Percentiles rank a stretch among this genome's conserved stretches.
phyloP scores from a whole-genome alignment of 176 grass and related monocot species.

The Stipa capillata region DNA sequence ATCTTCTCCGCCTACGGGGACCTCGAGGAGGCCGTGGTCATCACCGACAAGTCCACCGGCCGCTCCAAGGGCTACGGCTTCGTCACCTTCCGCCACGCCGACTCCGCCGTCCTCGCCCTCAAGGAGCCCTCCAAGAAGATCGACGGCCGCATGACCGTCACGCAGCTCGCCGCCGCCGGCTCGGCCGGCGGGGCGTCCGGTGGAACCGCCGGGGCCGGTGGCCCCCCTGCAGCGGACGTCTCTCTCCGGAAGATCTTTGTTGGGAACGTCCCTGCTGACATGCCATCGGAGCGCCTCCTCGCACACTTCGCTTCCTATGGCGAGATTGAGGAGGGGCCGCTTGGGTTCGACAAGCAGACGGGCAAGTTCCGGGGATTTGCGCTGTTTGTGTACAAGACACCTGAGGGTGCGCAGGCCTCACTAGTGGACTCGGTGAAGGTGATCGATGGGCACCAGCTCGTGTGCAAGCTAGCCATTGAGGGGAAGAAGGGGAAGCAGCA shows the following conservation, averaged over 20 bases:
- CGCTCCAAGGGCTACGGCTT: slow-evolving; percentile 90
- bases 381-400: slow-evolving; percentile 94
- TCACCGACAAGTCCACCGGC: slow-evolving; percentile 77
- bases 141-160: slow-evolving; percentile 83
- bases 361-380: slow-evolving; percentile 90
- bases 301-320: slow-evolving; percentile 68
- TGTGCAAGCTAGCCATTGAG: slow-evolving; percentile 92
- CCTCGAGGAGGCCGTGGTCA: slow-evolving; percentile 80
- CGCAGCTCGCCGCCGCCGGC: slow-evolving; percentile 82
- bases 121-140: slow-evolving; percentile 99
- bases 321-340: slow-evolving; percentile 93
- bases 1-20: slow-evolving; percentile 84
- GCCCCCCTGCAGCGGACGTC: slow-evolving; percentile 39
- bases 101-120: slow-evolving; percentile 79
- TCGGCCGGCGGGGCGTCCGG: slow-evolving; percentile 38
- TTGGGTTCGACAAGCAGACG: slow-evolving; percentile 92
- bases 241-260: slow-evolving; percentile 93
- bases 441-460: slow-evolving; percentile 76
- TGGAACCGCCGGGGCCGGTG: not conserved
- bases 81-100: slow-evolving; percentile 89
- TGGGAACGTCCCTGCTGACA: slow-evolving; percentile 83
- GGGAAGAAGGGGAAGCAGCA: slow-evolving; percentile 91
- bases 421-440: slow-evolving; percentile 72
- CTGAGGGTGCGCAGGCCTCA: slow-evolving; percentile 64
- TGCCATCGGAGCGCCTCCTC: slow-evolving; percentile 79